These are phyloP conservation scores for Emmonsia crescens DNA, from an alignment of 2,329 filamentous ascomycete species.

Conservation along the genomic window DNA sequence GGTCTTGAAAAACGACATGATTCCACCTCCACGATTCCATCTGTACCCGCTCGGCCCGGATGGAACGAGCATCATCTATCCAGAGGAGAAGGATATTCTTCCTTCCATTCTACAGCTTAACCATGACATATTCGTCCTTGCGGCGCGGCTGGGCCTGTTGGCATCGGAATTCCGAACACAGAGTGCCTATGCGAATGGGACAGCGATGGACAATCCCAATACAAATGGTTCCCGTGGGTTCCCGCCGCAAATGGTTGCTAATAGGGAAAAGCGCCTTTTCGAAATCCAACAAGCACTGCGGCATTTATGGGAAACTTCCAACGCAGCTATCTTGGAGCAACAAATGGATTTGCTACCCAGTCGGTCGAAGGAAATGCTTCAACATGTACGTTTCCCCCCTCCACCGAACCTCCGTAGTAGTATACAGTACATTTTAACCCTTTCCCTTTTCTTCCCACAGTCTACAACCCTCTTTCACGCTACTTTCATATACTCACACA, in stretches of 20 bases:
- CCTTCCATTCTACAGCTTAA: slow-evolving; percentile 36
- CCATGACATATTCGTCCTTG: slow-evolving; percentile 35
- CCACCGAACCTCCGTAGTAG: not conserved
- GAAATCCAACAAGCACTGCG: slow-evolving; percentile 28
- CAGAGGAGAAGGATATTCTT: slow-evolving; percentile 28
- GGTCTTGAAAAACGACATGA: slow-evolving; percentile 38
- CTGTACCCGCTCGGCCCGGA: slow-evolving; percentile 27
- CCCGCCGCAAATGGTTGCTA: slow-evolving; percentile 14
- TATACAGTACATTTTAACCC: not conserved
- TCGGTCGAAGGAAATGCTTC: slow-evolving; percentile 29
- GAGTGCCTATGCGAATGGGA: slow-evolving; percentile 11
- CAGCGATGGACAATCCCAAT: not conserved
- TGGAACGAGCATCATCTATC: slow-evolving; percentile 25
- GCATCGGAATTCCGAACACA: slow-evolving; percentile 32
- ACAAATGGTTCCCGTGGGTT: not conserved
- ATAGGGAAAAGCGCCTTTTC: slow-evolving; percentile 25
- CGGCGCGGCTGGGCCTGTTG: slow-evolving; percentile 35
- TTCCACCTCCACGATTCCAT: slow-evolving; percentile 33
- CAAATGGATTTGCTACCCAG: slow-evolving; percentile 27
- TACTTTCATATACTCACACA: slow-evolving; percentile 43
- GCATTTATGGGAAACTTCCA: slow-evolving; percentile 29
- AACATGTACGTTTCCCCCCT: slow-evolving; percentile 31
- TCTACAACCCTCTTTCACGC: slow-evolving; percentile 39
- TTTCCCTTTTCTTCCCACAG: slow-evolving; percentile 16
- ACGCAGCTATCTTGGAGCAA: slow-evolving; percentile 26